These are phyloP conservation scores for Eustoma russellianum DNA, from an alignment of 257 asterid species.

Conservation along the genomic window DNA sequence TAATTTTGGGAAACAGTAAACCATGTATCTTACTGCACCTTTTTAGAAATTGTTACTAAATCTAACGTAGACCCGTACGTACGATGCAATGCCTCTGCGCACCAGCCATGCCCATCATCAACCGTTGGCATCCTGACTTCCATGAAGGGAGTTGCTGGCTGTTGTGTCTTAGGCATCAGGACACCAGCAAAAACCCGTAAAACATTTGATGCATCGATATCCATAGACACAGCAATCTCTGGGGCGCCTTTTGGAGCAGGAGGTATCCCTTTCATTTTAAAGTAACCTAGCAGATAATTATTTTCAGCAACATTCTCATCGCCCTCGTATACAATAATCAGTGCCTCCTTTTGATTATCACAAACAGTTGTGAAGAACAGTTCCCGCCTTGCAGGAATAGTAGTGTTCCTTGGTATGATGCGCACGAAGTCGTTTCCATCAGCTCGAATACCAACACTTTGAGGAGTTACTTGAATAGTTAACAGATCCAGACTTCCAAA, in stretches of 20 bases:
- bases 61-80: conserved; percentile 54
- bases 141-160: conserved; percentile 44
- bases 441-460: conserved; percentile 58
- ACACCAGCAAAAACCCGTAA: conserved; percentile 59
- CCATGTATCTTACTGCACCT: conserved; percentile 15
- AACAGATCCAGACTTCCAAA: conserved; percentile 67
- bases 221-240: conserved; percentile 62
- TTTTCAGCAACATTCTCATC: conserved; percentile 34
- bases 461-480: conserved; percentile 64
- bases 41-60: conserved; percentile 49
- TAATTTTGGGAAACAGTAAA: too few species aligned
- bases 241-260: conserved; percentile 68
- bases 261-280: conserved; percentile 66
- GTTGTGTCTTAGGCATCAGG: conserved; percentile 30
- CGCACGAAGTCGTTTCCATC: conserved; percentile 50
- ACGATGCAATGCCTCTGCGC: conserved; percentile 57
- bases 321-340: conserved; percentile 67
- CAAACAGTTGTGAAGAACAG: conserved; percentile 55
- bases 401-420: conserved; percentile 46
- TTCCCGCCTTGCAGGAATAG: conserved; percentile 54
- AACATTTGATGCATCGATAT: conserved; percentile 55
- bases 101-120: conserved; percentile 89
- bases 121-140: conserved; percentile 81
- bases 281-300: conserved; percentile 69
- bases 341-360: conserved; percentile 64